Evolutionary conservation across 495 filamentous ascomycete species (phyloP).

Genomic region (Barbatosphaeria neglecta): DNA sequence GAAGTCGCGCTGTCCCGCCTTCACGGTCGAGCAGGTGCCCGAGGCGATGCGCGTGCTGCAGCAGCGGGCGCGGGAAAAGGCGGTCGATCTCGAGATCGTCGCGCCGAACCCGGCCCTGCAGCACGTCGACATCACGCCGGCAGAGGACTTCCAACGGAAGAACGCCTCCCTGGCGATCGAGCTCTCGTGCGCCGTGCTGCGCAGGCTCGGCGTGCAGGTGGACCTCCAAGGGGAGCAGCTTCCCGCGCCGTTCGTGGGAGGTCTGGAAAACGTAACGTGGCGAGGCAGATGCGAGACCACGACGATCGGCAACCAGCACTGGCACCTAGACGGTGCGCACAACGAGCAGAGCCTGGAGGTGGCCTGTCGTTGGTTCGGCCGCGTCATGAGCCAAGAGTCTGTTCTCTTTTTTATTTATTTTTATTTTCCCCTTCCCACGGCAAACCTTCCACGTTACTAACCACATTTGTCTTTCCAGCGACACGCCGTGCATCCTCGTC

Average conservation of each 20-base stretch:
- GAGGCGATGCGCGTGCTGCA: slow-evolving; percentile 57
- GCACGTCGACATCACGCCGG: slow-evolving; percentile 58
- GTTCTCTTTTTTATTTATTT: neutral
- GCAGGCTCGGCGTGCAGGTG: slow-evolving; percentile 28
- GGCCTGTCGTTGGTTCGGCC: slow-evolving; percentile 67
- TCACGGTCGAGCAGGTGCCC: slow-evolving; percentile 60
- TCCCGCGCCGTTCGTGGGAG: slow-evolving; percentile 56
- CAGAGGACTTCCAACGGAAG: slow-evolving; percentile 70
- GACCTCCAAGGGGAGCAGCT: slow-evolving; percentile 23
- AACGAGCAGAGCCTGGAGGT: slow-evolving; percentile 77
- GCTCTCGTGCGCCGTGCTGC: slow-evolving; percentile 51
- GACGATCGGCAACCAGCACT: slow-evolving; percentile 51
- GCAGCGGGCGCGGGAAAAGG: slow-evolving; percentile 58
- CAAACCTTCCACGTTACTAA: no score
- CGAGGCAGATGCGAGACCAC: slow-evolving; percentile 77
- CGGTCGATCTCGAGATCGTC: slow-evolving; percentile 49
- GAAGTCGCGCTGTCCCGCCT: slow-evolving; percentile 57
- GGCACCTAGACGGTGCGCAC: slow-evolving; percentile 90
- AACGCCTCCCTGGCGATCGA: slow-evolving; percentile 79
- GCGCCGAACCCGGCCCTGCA: slow-evolving; percentile 50
- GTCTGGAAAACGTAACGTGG: slow-evolving; percentile 64
- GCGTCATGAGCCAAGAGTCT: slow-evolving; percentile 29
- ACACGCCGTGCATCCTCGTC: slow-evolving; percentile 54
- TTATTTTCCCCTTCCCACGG: no score
- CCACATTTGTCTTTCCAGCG: slow-evolving; percentile 2